phyloP scores from a whole-genome alignment of 2,329 filamentous ascomycete genomes.

The Parasarocladium wereldwijsianum region DNA sequence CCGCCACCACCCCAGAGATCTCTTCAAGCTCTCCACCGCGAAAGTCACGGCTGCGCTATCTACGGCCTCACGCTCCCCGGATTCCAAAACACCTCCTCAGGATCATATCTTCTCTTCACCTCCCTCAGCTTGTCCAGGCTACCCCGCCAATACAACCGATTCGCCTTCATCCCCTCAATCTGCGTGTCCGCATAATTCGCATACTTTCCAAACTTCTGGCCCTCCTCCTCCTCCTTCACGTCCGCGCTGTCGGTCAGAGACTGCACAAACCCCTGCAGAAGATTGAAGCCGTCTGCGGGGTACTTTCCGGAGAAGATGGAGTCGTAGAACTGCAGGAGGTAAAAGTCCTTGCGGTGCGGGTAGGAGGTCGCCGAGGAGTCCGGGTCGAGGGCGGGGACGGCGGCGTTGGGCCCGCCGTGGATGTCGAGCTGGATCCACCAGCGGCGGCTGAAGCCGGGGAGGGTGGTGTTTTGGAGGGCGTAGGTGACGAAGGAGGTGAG shows the following conservation, averaged over 20 bases:
- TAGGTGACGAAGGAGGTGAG: slow-evolving; percentile 3
- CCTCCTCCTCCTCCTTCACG: slow-evolving; percentile 18
- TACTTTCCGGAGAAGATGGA: slow-evolving; percentile 1
- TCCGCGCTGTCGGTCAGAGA: slow-evolving; percentile 19
- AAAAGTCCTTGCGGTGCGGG: slow-evolving; percentile 26
- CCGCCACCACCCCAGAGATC: too few relatives aligned
- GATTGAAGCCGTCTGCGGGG: slow-evolving; percentile 15
- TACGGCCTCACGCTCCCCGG: slow-evolving; percentile 6
- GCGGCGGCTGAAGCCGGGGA: slow-evolving; percentile 1
- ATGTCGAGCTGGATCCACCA: slow-evolving; percentile 12
- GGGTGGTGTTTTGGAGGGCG: slow-evolving; percentile 1
- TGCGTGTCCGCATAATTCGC: slow-evolving; percentile 38
- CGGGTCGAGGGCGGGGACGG: slow-evolving; percentile 12
- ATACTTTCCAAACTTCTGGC: slow-evolving; percentile 36
- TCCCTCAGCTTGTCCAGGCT: slow-evolving; percentile 20
- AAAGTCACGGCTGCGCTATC: too few relatives aligned
- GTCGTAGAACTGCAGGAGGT: slow-evolving; percentile 30
- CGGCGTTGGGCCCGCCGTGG: slow-evolving; percentile 20
- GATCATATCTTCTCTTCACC: slow-evolving; percentile 25
- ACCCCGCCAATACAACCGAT: slow-evolving; percentile 31
- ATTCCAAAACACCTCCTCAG: slow-evolving; percentile 20
- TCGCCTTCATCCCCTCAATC: slow-evolving; percentile 29
- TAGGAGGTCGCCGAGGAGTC: slow-evolving; percentile 20
- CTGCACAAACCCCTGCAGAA: slow-evolving; percentile 28
- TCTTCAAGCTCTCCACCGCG: too few relatives aligned